phyloP scores from a whole-genome alignment of 2,329 filamentous ascomycete genomes.

The Ophiocordyceps camponoti-rufipedis region DNA sequence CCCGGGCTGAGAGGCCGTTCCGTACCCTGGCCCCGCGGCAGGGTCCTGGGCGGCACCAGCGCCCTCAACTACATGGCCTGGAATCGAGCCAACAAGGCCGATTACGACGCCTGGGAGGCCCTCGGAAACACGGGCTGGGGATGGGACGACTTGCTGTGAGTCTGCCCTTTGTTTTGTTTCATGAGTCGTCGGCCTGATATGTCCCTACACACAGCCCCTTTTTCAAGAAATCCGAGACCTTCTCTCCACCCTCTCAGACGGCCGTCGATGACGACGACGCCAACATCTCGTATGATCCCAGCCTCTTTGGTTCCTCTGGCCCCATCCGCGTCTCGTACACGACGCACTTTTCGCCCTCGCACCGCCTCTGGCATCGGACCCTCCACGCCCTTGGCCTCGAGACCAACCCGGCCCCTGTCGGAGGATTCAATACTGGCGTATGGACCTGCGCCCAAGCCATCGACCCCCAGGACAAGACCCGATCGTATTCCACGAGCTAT shows the following conservation, averaged over 20 bases:
- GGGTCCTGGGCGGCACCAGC: constrained; percentile 42
- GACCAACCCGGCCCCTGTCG: constrained; percentile 24
- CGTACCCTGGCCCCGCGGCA: constrained; percentile 23
- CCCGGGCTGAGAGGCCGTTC: constrained; percentile 17
- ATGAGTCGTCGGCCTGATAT: not conserved
- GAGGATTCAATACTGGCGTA: constrained; percentile 30
- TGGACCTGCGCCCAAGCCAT: constrained; percentile 31
- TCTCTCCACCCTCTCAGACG: constrained; percentile 19
- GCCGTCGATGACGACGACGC: constrained; percentile 16
- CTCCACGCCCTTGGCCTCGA: constrained; percentile 23
- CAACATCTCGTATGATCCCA: constrained; percentile 18
- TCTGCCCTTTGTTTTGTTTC: too few relatives aligned
- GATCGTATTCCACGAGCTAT: constrained; percentile 30
- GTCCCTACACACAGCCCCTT: constrained; percentile 20
- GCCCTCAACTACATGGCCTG: constrained; percentile 41
- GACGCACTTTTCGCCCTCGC: constrained; percentile 19
- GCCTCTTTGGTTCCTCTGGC: constrained; percentile 22
- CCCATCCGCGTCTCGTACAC: constrained; percentile 30
- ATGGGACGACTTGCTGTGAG: constrained; percentile 23
- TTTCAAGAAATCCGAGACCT: constrained; percentile 30
- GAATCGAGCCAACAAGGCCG: constrained; percentile 24
- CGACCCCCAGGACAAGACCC: constrained; percentile 21
- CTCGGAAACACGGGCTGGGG: constrained; percentile 41
- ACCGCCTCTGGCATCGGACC: constrained; percentile 27
- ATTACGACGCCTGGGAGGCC: constrained; percentile 37